phyloP scores from a whole-genome alignment of 129 eudicot species.

The Artemisia annua region DNA sequence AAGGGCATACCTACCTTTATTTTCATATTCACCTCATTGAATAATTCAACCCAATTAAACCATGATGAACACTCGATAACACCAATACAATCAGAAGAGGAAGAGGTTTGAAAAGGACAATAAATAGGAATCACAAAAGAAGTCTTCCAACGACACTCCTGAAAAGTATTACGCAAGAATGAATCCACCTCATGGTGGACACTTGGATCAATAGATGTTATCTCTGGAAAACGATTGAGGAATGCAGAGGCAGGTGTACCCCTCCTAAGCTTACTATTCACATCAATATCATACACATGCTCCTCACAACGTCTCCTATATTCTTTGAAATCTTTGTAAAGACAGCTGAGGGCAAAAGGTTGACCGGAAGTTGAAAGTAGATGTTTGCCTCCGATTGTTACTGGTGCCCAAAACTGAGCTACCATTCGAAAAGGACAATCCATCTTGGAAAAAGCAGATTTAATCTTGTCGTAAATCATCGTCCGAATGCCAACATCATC shows the following conservation, averaged over 20 bases:
- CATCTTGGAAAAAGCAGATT: too few species aligned
- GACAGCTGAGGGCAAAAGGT: neutral
- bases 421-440: too few species aligned
- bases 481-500: too few species aligned
- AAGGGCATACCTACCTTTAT: too few species aligned
- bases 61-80: neutral
- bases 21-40: too few species aligned
- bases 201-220: neutral
- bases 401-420: conserved; percentile 27
- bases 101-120: conserved; percentile 2
- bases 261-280: neutral
- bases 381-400: conserved; percentile 8
- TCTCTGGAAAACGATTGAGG: neutral
- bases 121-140: conserved; percentile 9
- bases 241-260: conserved; percentile 19
- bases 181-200: too few species aligned
- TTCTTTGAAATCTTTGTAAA: neutral
- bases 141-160: neutral
- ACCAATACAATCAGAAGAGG: conserved; percentile 10
- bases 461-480: too few species aligned
- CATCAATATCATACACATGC: neutral
- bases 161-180: neutral
- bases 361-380: conserved; percentile 22
- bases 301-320: neutral
- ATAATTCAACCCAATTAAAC: too few species aligned